These are phyloP conservation scores for Syzygium jambos DNA, from an alignment of 345 rosid species.

Conservation along the genomic window DNA sequence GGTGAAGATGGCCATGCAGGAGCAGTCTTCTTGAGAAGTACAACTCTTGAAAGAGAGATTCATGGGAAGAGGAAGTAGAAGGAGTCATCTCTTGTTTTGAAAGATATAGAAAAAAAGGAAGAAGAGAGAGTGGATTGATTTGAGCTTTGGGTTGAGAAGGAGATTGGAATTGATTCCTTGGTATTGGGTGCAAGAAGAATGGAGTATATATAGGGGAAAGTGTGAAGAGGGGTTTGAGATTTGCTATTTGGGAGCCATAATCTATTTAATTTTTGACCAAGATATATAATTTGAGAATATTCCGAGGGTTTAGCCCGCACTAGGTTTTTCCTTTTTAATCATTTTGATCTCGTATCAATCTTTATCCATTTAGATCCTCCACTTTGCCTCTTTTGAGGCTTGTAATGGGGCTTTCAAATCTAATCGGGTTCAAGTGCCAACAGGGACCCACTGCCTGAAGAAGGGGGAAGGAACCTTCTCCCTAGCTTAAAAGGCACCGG, in stretches of 20 bases:
- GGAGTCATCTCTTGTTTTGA: not conserved
- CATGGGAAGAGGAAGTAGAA: constrained; percentile 7
- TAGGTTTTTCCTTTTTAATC: not conserved
- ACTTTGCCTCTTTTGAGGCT: not conserved
- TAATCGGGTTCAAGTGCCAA: not conserved
- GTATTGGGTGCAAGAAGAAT: not conserved
- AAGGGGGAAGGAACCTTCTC: not conserved
- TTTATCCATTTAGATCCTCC: not conserved
- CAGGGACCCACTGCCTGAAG: not conserved
- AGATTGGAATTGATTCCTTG: not conserved
- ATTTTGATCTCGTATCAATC: not conserved
- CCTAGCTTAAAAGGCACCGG: not conserved
- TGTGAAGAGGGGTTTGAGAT: not conserved
- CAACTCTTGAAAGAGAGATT: constrained; percentile 10
- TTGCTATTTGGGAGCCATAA: constrained; percentile 16
- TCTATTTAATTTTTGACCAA: not conserved
- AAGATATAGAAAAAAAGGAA: not conserved
- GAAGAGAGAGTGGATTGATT: not conserved
- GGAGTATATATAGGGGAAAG: constrained; percentile 20
- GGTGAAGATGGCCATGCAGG: constrained; percentile 12
- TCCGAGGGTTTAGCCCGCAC: constrained; percentile 4
- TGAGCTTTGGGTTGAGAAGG: not conserved
- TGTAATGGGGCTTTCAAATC: not conserved
- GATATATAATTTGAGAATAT: constrained; percentile 10
- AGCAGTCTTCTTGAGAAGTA: constrained; percentile 45